Base-by-base conservation (phyloP, 129 eudicot species). In the Scalesia atractyloides region DNA sequence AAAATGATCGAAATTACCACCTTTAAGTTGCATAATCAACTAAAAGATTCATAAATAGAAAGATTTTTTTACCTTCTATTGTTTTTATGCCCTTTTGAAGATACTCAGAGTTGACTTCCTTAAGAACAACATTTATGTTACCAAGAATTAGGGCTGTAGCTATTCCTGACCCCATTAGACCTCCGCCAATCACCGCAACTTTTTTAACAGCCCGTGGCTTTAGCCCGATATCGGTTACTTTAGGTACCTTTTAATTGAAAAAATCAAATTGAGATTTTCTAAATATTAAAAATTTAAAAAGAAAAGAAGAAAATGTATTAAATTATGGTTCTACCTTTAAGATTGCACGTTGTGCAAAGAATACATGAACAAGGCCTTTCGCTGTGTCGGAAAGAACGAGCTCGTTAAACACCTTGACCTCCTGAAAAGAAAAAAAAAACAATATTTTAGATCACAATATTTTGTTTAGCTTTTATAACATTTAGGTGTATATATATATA, bases 181-280 rank as follows among this genome's bases (percentile, higher is more conserved):
- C 98, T 41, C 98, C 98, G 64, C 98, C 98, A 66, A 94, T 94
- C 19, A 94, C 89, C 75, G 98, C 98, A 77, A 83, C 97, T 81
- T 94, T 94, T 85, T 81, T 90, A 11, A 90, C 80, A 34, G 79
- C 71, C 80, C 92, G 88, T 76, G 98, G 93, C 84, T 86, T 94
- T 66, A 94, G 88, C 67, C 98, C 98, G 76, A 84, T 37, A 79
- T 90, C 97, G 26, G 97, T 80, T 41, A 94, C 96, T 78, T 85
- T 88, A 70, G 98, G 98, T 48, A 94, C 97, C 99, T 92, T 82
- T 36, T 19, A 60, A 48, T 64, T 56, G 37, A 71, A 37, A 81
- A 49, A 15, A 48, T 6, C 39, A 30, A 61, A 37, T 49, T 9
- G 1, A 62, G 56, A 52, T 26, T 51, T 48, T 34, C 20, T 30